Evolutionary conservation across 495 filamentous ascomycete genomes (phyloP).

Genomic region (Penicillium turbatum): DNA sequence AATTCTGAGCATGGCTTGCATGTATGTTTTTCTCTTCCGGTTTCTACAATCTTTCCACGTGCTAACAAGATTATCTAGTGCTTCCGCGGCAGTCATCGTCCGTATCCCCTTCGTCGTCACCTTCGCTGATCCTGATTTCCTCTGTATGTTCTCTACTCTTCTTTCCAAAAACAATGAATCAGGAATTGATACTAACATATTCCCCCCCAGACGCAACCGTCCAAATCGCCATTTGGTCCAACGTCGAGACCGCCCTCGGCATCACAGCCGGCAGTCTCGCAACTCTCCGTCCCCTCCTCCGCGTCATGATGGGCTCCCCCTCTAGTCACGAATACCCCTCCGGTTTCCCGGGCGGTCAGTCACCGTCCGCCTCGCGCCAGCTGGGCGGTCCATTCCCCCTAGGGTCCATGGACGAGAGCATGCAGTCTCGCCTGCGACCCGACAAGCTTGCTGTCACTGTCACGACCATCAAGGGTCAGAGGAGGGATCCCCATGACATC

Average conservation of each 20-base stretch:
- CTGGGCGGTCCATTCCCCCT: constrained; percentile 20
- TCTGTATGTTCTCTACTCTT: constrained; percentile 31
- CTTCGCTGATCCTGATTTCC: constrained; percentile 35
- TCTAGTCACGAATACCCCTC: constrained; percentile 20
- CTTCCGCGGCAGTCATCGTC: constrained; percentile 39
- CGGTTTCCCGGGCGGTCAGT: constrained; percentile 21
- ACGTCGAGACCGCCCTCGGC: constrained; percentile 41
- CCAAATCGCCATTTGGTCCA: constrained; percentile 44
- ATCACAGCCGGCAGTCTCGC: constrained; percentile 47
- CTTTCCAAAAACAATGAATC: neutral
- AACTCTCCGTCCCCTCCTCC: constrained; percentile 45
- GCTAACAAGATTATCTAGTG: constrained; percentile 19
- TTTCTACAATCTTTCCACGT: neutral
- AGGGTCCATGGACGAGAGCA: constrained; percentile 28
- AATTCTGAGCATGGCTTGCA: constrained; percentile 43
- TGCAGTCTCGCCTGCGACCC: constrained; percentile 26
- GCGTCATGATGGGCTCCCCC: constrained; percentile 29
- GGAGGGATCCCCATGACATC: constrained; percentile 19
- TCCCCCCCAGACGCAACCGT: constrained; percentile 32
- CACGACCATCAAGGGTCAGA: constrained; percentile 37
- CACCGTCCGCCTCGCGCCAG: constrained; percentile 21
- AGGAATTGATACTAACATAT: neutral
- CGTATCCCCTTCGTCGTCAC: constrained; percentile 39
- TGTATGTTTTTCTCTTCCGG: constrained; percentile 26
- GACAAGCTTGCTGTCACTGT: constrained; percentile 39